phyloP scores from a whole-genome alignment of 805 yeast genomes.

The Debaryomyces prosopidis region DNA sequence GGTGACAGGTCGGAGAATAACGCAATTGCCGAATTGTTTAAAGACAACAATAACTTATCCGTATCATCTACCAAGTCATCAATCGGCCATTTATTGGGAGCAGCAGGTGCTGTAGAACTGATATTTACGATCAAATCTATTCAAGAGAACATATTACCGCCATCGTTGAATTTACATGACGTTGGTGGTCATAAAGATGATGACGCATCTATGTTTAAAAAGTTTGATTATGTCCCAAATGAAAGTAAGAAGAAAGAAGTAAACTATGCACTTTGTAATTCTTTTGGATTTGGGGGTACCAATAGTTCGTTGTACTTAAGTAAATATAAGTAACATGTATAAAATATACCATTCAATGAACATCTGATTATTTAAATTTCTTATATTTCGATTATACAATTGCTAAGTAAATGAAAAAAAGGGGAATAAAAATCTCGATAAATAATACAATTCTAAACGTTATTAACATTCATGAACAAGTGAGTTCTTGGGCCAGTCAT shows the following conservation, averaged over 20 bases:
- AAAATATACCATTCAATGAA: not conserved
- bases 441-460: too few species aligned
- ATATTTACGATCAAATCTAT: slow-evolving; percentile 75
- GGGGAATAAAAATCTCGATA: too few species aligned
- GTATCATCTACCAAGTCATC: slow-evolving; percentile 89
- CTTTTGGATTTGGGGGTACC: slow-evolving; percentile 98
- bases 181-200: slow-evolving; percentile 53
- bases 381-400: too few species aligned
- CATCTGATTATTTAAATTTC: too few species aligned
- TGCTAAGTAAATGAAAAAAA: too few species aligned
- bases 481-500: slow-evolving; percentile 39
- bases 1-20: slow-evolving; percentile 88
- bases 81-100: slow-evolving; percentile 92
- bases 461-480: slow-evolving; percentile 21
- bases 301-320: slow-evolving; percentile 70
- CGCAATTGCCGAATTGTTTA: slow-evolving; percentile 64
- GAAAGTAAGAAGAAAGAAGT: slow-evolving; percentile 40
- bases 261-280: slow-evolving; percentile 72
- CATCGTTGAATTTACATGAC: slow-evolving; percentile 69
- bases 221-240: slow-evolving; percentile 60
- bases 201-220: slow-evolving; percentile 39
- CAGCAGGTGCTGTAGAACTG: slow-evolving; percentile 93
- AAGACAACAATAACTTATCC: slow-evolving; percentile 33
- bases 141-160: slow-evolving; percentile 61
- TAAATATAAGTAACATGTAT: slow-evolving; percentile 11